These are phyloP conservation scores for Mortierella hygrophila DNA, from an alignment of 192 early-diverging fungal genomes.

Conservation along the genomic window DNA sequence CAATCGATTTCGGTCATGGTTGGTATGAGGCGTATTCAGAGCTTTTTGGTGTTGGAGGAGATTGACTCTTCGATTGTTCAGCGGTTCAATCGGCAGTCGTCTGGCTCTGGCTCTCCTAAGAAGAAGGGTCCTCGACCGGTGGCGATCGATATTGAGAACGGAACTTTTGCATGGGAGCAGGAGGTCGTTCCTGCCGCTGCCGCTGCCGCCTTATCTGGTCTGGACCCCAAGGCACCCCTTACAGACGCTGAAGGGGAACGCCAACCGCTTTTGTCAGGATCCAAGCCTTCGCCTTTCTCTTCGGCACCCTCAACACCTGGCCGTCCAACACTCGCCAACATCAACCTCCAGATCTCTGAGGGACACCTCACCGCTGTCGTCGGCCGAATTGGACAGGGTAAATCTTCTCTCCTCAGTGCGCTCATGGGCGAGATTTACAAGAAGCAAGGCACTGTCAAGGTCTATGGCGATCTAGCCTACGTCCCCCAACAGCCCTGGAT, in stretches of 20 bases:
- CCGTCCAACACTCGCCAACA: constrained; percentile 29
- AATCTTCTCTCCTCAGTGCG: constrained; percentile 61
- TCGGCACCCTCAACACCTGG: constrained; percentile 20
- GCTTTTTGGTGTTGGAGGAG: constrained; percentile 35
- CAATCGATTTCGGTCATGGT: constrained; percentile 13
- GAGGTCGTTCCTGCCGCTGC: constrained; percentile 30
- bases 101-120: background rate
- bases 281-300: constrained; percentile 15
- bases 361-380: constrained; percentile 50
- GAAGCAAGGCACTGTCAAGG: constrained; percentile 67
- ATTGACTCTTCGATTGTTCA: constrained; percentile 1
- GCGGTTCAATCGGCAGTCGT: background rate
- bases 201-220: constrained; percentile 10
- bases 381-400: constrained; percentile 59
- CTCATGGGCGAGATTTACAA: constrained; percentile 92
- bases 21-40: constrained; percentile 37
- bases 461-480: constrained; percentile 77
- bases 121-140: background rate
- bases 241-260: constrained; percentile 23
- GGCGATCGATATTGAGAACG: constrained; percentile 34
- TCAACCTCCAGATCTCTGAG: constrained; percentile 39
- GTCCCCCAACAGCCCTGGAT: constrained; percentile 83
- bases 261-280: constrained; percentile 18
- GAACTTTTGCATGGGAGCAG: constrained; percentile 40
- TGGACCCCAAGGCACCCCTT: background rate